Evolutionary conservation across 371 early-diverging fungal species (phyloP).

Genomic region (Neoconidiobolus thromboides): DNA sequence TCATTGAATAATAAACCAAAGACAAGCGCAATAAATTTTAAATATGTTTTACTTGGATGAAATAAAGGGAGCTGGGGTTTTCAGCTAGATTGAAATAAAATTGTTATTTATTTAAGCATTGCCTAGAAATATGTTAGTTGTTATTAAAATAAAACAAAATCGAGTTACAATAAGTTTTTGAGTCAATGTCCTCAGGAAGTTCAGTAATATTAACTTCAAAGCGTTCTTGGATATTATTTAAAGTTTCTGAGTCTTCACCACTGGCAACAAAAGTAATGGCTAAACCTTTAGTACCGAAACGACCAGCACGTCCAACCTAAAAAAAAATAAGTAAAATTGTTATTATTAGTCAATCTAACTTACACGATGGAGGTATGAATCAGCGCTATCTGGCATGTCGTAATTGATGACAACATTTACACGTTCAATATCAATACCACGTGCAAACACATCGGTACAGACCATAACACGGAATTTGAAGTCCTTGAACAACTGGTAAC

Average conservation of each 20-base stretch:
- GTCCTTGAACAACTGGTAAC: constrained; percentile 91
- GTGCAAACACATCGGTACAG: constrained; percentile 95
- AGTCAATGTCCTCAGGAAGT: constrained; percentile 75
- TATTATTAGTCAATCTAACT: constrained; percentile 6
- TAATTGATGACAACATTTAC: constrained; percentile 99
- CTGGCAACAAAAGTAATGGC: constrained; percentile 93
- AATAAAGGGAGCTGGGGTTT: too few species aligned
- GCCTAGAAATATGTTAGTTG: too few species aligned
- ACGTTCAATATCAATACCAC: constrained; percentile 98
- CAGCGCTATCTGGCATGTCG: constrained; percentile 89
- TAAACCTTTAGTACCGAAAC: constrained; percentile 98
- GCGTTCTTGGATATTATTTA: constrained; percentile 83
- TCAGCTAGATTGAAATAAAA: too few species aligned
- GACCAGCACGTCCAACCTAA: constrained; percentile 94
- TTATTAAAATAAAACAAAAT: too few species aligned
- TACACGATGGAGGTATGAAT: constrained; percentile 89
- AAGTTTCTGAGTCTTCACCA: constrained; percentile 56
- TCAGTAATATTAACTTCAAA: constrained; percentile 89
- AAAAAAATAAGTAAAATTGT: too few species aligned
- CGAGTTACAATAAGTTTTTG: constrained; percentile 39
- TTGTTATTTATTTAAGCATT: too few species aligned
- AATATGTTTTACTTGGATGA: too few species aligned
- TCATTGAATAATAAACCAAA: too few species aligned
- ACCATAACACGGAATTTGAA: constrained; percentile 90
- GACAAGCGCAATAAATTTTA: too few species aligned